A percentile compares a stretch with the other conserved stretches of the same genome.
phyloP scores from a whole-genome alignment of 2,329 filamentous ascomycete species.

The Colletotrichum echinochloae region DNA sequence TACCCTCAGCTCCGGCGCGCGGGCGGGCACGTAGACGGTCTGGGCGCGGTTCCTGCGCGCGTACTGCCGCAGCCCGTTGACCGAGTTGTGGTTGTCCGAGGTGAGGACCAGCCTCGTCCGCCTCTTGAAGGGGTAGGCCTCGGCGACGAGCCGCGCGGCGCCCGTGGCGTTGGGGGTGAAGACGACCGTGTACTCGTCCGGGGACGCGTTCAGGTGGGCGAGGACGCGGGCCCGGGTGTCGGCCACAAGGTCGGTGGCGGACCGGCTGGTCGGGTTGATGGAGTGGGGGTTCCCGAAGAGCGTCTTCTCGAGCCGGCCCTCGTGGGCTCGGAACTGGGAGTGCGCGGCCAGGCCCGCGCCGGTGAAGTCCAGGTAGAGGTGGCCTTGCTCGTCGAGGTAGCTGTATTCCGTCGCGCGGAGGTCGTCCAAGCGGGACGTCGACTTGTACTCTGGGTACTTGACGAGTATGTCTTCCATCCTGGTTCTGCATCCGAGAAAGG shows the following conservation, averaged over 20 bases:
- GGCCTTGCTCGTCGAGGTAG: slow-evolving; percentile 52
- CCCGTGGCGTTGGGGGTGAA: slow-evolving; percentile 56
- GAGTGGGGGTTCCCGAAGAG: slow-evolving; percentile 57
- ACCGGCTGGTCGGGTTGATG: slow-evolving; percentile 51
- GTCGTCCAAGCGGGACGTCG: slow-evolving; percentile 48
- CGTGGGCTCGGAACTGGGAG: slow-evolving; percentile 49
- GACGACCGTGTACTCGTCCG: slow-evolving; percentile 54
- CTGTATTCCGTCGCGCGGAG: slow-evolving; percentile 51
- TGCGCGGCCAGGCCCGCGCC: slow-evolving; percentile 52
- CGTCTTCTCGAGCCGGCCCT: slow-evolving; percentile 45
- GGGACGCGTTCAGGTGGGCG: slow-evolving; percentile 49
- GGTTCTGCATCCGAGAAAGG: neutral
- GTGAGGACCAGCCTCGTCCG: slow-evolving; percentile 50
- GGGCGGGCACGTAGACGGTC: slow-evolving; percentile 49
- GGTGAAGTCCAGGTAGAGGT: slow-evolving; percentile 57
- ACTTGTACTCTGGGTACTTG: slow-evolving; percentile 50
- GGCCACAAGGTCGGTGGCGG: slow-evolving; percentile 50
- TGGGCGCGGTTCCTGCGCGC: slow-evolving; percentile 45
- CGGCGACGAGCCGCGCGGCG: slow-evolving; percentile 54
- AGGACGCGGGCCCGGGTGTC: slow-evolving; percentile 49
- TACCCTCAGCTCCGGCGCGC: slow-evolving; percentile 47
- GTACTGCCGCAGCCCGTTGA: slow-evolving; percentile 55
- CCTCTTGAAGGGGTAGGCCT: slow-evolving; percentile 52
- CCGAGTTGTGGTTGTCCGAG: slow-evolving; percentile 57
- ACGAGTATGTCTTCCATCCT: slow-evolving; percentile 37